Evolutionary conservation across 306 rosid genomes (phyloP), one percentile per base, ranked within the genome.

Genomic region (Corylus avellana): DNA sequence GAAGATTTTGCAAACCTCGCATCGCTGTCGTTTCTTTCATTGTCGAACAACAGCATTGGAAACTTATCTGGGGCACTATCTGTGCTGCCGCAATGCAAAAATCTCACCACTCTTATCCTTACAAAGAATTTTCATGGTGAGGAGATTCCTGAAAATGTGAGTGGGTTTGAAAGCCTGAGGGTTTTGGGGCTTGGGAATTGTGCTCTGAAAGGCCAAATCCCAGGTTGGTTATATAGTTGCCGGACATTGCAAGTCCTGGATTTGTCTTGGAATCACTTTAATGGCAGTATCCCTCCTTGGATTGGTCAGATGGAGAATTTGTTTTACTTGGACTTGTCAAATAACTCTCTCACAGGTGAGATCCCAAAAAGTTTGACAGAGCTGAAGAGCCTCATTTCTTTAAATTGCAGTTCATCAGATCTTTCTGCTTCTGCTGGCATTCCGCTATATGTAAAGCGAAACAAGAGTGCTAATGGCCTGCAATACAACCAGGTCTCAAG

Each of bases 301-400:
- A 84, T 90, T 22, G 97, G 97, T 78, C 78, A 75, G 80, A 87
- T 88, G 92, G 92, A 90, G 69, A 84, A 69, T 67, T 82, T 91
- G 85, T 90, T 91, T 85, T 91, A 91, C 83, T 79, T 90, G 91
- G 97, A 91, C 72, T 85, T 91, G 53, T 89, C 97, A 7, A 91
- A 91, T 75, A 91, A 91, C 79, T 88, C 97, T 80, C 90, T 91
- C 71, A 48, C 92, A 0, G 97, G 97, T 68, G 92, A 85, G 63
- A 86, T 91, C 61, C 97, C 97, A 3, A 85, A 77, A 84, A 85
- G 82, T 76, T 78, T 91, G 84, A 85, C 89, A 20, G 84, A 86
- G 84, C 77, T 91, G 74, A 88, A 64, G 81, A 81, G 87, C 73
- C 90, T 91, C 42, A 72, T 66, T 70, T 90, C 84, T 51, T 8